phyloP scores from a whole-genome alignment of 1,284 basidiomycete species.

The Cutaneotrichosporon arboriforme region DNA sequence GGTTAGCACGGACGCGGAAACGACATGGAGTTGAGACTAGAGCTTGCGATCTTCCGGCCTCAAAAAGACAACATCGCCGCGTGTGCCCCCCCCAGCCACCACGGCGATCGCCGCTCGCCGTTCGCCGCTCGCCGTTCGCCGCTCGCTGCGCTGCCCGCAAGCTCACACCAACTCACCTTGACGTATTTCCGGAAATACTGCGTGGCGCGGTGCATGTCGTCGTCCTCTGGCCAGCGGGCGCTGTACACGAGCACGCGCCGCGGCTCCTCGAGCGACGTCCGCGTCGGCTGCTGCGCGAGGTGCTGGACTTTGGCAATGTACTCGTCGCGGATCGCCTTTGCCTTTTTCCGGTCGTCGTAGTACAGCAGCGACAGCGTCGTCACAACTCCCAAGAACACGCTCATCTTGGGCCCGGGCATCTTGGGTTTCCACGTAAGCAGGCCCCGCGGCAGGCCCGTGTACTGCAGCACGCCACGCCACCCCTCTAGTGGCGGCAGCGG shows the following conservation, averaged over 20 bases:
- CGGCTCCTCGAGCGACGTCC: constrained; percentile 60
- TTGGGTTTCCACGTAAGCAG: constrained; percentile 50
- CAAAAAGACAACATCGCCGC: not conserved
- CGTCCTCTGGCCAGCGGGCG: constrained; percentile 88
- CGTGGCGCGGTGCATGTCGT: constrained; percentile 76
- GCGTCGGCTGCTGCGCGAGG: constrained; percentile 63
- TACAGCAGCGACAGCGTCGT: constrained; percentile 67
- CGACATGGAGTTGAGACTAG: not conserved
- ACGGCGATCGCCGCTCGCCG: no score
- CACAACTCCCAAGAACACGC: constrained; percentile 73
- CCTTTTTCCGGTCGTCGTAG: constrained; percentile 76
- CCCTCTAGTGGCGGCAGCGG: constrained; percentile 28
- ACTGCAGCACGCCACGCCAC: constrained; percentile 46
- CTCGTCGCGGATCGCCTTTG: constrained; percentile 65
- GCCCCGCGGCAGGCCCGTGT: constrained; percentile 50
- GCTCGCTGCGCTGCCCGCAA: no score
- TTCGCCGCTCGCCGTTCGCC: no score
- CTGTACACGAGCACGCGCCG: constrained; percentile 83
- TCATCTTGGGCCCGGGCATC: constrained; percentile 84
- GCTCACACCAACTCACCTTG: constrained; percentile 60
- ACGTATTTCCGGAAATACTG: constrained; percentile 92
- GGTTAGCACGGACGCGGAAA: not conserved
- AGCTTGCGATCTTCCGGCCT: not conserved
- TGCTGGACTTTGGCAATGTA: constrained; percentile 76
- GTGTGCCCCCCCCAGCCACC: not conserved